Evolutionary conservation across 805 yeast species (phyloP).

Genomic region (Myxozyma vanderwaltii): DNA sequence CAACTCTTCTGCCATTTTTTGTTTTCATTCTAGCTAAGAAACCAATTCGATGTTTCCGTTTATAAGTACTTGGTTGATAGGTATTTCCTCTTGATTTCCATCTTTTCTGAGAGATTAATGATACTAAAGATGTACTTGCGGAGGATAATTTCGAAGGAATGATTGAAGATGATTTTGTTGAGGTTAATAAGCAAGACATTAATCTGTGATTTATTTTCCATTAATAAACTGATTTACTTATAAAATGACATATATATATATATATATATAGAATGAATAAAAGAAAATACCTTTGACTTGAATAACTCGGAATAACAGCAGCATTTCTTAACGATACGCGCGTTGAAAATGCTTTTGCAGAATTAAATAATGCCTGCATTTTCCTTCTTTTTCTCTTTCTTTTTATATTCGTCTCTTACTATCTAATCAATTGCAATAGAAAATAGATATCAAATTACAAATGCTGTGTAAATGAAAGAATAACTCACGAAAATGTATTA

Average conservation of each 20-base stretch:
- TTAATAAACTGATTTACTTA: too few relatives aligned
- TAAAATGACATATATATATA: not conserved
- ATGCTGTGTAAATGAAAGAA: too few relatives aligned
- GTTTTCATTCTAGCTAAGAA: slow-evolving; percentile 81
- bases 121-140: not conserved
- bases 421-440: too few relatives aligned
- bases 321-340: not conserved
- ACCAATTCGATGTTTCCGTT: slow-evolving; percentile 87
- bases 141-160: not conserved
- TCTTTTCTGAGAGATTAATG: slow-evolving; percentile 52
- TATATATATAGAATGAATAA: not conserved
- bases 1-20: slow-evolving; percentile 72
- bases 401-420: too few relatives aligned
- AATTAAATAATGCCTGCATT: not conserved
- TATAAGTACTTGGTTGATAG: slow-evolving; percentile 88
- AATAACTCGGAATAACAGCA: not conserved
- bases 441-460: too few relatives aligned
- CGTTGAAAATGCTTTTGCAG: too few relatives aligned
- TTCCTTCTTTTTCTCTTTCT: not conserved
- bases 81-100: slow-evolving; percentile 93
- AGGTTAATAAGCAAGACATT: too few relatives aligned
- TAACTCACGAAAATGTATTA: too few relatives aligned
- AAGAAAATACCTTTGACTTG: not conserved
- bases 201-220: too few relatives aligned
- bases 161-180: too few relatives aligned